Percentiles rank a stretch among this genome's conserved stretches.
Evolutionary conservation across 108 stramenopile species (phyloP).

Genomic region (Fistulifera pelliculosa): DNA sequence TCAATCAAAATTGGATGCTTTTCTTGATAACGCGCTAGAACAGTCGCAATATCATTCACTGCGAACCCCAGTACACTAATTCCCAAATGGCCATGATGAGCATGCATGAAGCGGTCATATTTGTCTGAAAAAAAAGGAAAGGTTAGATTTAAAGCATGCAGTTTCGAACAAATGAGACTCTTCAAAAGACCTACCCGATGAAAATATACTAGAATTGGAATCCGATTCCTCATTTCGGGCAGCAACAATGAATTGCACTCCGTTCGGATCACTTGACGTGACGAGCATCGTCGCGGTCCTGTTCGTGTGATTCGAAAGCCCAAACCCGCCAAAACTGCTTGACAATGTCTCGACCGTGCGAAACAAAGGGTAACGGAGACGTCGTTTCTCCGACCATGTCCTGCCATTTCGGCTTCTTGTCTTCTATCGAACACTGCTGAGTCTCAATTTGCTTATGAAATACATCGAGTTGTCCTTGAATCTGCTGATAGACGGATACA

Average conservation of each 20-base stretch:
- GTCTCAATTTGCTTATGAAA: constrained; percentile 12
- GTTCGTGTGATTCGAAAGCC: constrained; percentile 70
- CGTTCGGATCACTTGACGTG: constrained; percentile 62
- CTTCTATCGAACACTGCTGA: background rate
- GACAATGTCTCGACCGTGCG: constrained; percentile 65
- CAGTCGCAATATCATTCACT: constrained; percentile 36
- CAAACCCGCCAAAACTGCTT: constrained; percentile 73
- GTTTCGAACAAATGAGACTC: background rate
- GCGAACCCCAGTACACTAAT: constrained; percentile 70
- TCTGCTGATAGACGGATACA: constrained; percentile 48
- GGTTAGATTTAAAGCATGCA: background rate
- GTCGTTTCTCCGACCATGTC: background rate
- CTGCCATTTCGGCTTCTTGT: background rate
- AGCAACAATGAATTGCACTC: constrained; percentile 71
- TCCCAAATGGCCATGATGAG: constrained; percentile 51
- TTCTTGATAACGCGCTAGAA: constrained; percentile 35
- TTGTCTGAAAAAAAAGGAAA: constrained; percentile 16
- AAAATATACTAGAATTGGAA: background rate
- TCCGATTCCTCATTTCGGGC: constrained; percentile 15
- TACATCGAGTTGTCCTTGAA: constrained; percentile 40
- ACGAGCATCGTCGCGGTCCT: constrained; percentile 52
- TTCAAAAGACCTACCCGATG: background rate
- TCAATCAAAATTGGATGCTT: constrained; percentile 57
- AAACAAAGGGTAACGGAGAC: constrained; percentile 15
- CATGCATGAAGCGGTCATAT: constrained; percentile 40